phyloP scores from a whole-genome alignment of 1,284 basidiomycete species.

The Rhodotorula sp. region DNA sequence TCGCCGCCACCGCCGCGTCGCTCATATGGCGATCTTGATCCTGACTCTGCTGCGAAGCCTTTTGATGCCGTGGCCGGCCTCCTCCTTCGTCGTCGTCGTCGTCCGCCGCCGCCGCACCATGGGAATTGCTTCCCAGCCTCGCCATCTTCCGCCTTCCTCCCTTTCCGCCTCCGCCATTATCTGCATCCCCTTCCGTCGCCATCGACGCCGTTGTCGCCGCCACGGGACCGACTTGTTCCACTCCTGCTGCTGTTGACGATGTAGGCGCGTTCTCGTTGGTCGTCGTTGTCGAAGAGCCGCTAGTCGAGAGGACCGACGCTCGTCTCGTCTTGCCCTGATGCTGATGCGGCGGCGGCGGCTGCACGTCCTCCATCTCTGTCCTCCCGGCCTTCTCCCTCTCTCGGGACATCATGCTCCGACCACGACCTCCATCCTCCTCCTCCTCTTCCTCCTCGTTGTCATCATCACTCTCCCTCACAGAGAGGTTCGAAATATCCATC shows the following conservation, averaged over 20 bases:
- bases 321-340: slow-evolving; percentile 2
- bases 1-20: too few species aligned
- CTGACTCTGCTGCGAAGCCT: too few species aligned
- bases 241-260: too few species aligned
- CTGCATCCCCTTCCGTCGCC: not conserved
- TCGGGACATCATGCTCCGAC: not conserved
- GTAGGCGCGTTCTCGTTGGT: too few species aligned
- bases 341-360: not conserved
- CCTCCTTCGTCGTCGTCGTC: not conserved
- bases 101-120: not conserved
- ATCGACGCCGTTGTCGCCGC: too few species aligned
- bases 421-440: not conserved
- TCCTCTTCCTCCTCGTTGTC: not conserved
- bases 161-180: not conserved
- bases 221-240: not conserved
- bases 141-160: slow-evolving; percentile 15
- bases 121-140: slow-evolving; percentile 19
- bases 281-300: not conserved
- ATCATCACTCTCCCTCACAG: slow-evolving; percentile 11
- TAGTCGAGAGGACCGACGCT: slow-evolving; percentile 10
- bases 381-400: too few species aligned
- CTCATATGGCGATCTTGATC: too few species aligned
- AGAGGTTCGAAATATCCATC: slow-evolving; percentile 7
- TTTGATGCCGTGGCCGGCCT: too few species aligned
- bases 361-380: not conserved